Base-by-base conservation (phyloP, 768 basidiomycete species). In the Tricholoma matsutake region DNA sequence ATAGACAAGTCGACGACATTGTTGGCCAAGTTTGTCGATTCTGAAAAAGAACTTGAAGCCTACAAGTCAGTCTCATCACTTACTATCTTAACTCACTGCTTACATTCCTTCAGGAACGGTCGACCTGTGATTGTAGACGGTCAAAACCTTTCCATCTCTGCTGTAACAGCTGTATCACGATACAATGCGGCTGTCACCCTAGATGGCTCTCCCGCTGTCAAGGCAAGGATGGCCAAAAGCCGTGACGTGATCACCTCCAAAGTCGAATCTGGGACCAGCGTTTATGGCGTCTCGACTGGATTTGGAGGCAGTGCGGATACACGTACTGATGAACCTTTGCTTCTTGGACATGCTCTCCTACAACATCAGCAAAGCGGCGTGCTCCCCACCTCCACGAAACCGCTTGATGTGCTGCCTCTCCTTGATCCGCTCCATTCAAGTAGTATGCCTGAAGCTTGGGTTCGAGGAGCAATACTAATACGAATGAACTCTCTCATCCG, bases 281-380 rank as follows among this genome's bases (percentile, higher is more conserved):
- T 95, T 18, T 95, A 95, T 65, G 93, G 93, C 22, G 88, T 94
- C 43, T 89, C 89, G 2, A 85, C 82, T 35, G 93, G 93, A 51
- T 95, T 92, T 67, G 93, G 92, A 41, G 92, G 92, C n/a, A 89
- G 87, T 66, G 92, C 92, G 10, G 89, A 93, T 71, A 94, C 92
- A 1, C 84, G 92, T 20, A 94, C 92, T 0, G 82, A 87, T 64
- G 77, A 91, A 56, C 86, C 91, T 20, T 70, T 89, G 61, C 76
- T 86, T 9, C 86, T 95, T 28, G 92, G 89, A 20, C 82, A 86
- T 63, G 88, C 90, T n/a, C 83, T 94, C n/a, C 79, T 94, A 28
- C 92, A 94, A 69, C 89, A 92, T 67, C 89, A 92, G 68, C 89
- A 92, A 61, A 76, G 78, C 56, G 93, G 93, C 35, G 84, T 93